These are phyloP conservation scores for Hortiboletus rubellus DNA, from an alignment of 1,284 basidiomycete species.

Conservation along the genomic window DNA sequence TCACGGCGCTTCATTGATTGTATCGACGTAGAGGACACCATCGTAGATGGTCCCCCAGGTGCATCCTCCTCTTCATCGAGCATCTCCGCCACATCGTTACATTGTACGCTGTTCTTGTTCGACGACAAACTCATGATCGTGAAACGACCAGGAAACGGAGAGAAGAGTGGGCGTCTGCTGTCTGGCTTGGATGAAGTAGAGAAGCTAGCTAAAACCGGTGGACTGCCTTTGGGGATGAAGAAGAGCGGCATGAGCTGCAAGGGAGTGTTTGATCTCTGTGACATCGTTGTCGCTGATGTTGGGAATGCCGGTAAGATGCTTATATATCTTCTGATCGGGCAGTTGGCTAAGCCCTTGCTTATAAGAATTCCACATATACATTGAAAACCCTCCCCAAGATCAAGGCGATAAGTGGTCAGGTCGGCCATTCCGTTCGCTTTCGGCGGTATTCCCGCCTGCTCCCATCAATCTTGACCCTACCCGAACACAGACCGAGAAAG, in stretches of 20 bases:
- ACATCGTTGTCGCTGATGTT: conserved; percentile 81
- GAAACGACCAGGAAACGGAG: conserved; percentile 76
- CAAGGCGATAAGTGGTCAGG: conserved; percentile 82
- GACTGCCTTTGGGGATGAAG: conserved; percentile 60
- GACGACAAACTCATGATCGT: conserved; percentile 93
- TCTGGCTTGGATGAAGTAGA: conserved; percentile 87
- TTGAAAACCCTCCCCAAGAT: conserved; percentile 79
- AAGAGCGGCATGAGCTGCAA: conserved; percentile 84
- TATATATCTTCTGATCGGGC: conserved; percentile 6
- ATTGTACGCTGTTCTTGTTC: conserved; percentile 92
- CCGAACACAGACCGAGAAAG: conserved; percentile 65
- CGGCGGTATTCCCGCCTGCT: conserved; percentile 70
- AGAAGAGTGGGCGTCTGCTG: conserved; percentile 71
- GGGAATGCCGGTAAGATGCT: conserved; percentile 71
- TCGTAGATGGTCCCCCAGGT: conserved; percentile 49
- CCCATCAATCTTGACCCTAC: conserved; percentile 63
- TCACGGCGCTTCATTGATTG: conserved; percentile 89
- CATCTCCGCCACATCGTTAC: conserved; percentile 50
- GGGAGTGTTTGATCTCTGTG: conserved; percentile 83
- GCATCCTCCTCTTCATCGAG: conserved; percentile 45
- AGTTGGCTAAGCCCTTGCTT: conserved; percentile 9
- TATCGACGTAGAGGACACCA: conserved; percentile 89
- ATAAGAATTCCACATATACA: conserved; percentile 80
- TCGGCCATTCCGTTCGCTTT: conserved; percentile 75
- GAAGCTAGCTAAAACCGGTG: conserved; percentile 67